phyloP scores from a whole-genome alignment of 2,329 filamentous ascomycete genomes.

The Microcyclospora tardicrescens region DNA sequence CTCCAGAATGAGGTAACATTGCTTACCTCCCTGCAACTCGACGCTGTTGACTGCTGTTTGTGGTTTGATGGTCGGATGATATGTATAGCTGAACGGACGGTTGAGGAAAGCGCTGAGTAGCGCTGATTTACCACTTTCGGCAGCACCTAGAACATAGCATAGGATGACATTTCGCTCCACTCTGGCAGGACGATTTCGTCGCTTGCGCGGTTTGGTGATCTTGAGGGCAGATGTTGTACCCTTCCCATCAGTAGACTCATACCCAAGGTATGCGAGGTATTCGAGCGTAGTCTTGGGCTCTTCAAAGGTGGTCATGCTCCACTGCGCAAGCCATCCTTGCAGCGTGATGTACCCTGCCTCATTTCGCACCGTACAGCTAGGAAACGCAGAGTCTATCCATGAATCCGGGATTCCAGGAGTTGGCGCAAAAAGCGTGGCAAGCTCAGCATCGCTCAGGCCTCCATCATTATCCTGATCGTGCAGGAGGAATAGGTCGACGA shows the following conservation, averaged over 20 bases:
- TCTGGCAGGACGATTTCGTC: slow-evolving; percentile 64
- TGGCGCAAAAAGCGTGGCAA: slow-evolving; percentile 78
- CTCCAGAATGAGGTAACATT: slow-evolving; percentile 91
- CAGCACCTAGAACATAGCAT: slow-evolving; percentile 79
- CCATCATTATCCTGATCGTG: slow-evolving; percentile 98
- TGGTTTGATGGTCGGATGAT: slow-evolving; percentile 90
- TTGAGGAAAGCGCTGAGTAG: slow-evolving; percentile 85
- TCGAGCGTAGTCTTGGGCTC: slow-evolving; percentile 90
- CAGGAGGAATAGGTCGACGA: slow-evolving; percentile 86
- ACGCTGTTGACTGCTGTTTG: slow-evolving; percentile 91
- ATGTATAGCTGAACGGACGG: slow-evolving; percentile 68
- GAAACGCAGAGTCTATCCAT: slow-evolving; percentile 82
- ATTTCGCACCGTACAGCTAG: slow-evolving; percentile 85
- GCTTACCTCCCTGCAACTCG: slow-evolving; percentile 86
- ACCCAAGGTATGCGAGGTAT: slow-evolving; percentile 91
- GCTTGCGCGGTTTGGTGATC: slow-evolving; percentile 81
- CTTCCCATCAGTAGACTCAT: slow-evolving; percentile 63
- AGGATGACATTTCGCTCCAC: slow-evolving; percentile 91
- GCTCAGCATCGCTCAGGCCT: slow-evolving; percentile 72
- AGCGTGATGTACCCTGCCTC: slow-evolving; percentile 91
- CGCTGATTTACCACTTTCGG: slow-evolving; percentile 79
- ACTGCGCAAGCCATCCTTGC: slow-evolving; percentile 95
- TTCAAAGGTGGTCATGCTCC: slow-evolving; percentile 98
- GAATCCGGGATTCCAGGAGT: slow-evolving; percentile 78
- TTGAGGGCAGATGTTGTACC: slow-evolving; percentile 77